Base-by-base conservation (phyloP, 176 grass and related monocot species). In the Aegilops tauschii region DNA sequence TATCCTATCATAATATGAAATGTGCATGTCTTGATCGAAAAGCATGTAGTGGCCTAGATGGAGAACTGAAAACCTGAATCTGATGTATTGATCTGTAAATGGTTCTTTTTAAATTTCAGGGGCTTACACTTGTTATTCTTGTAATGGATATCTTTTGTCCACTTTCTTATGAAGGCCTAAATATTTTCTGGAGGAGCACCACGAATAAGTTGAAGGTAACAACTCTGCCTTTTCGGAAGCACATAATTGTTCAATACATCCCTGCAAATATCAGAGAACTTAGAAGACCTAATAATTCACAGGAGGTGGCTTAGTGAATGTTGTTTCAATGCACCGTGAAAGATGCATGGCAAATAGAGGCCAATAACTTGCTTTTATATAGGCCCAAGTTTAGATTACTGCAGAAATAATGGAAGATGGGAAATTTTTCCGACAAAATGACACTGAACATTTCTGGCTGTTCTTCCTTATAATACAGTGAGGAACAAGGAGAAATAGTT, bases 201-300 rank as follows among this genome's bases (percentile, higher is more conserved):
- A 84, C 88, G 25, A 98, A 92, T 86, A 98, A 98, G 84, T 85
- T 95, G 70, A 98, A 98, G 96, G 93, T 91, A 86, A 74, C 25
- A 34, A 23, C 45, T 61, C 27, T 70, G 1, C 68, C 31, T 49
- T 42, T 4, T 9, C 4, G 50, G 14, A 59, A 25, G 35, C 36
- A 9, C 45, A 79, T 39, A 50, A 52, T 73, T 10, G 85, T 77
- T 66, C 32, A 68, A 12, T 63, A 50, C 25, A 52, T 84, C 12
- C 31, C n/a, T 69, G 1, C 0, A 18, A 80, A 34, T 30, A 40
- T 65, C 18, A 72, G 28, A 74, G 69, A 49, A 40, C 37, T 31
- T 69, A 5, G 61, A 71, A 72, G 14, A 75, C 74, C 52, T 87
- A 30, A 7, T 63, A 76, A 23, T 42, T 30, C 13, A 36, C 13